A percentile compares a stretch with the other conserved stretches of the same genome.
phyloP scores from a whole-genome alignment of 2,329 filamentous ascomycete genomes.

The Trichoderma gracile region DNA sequence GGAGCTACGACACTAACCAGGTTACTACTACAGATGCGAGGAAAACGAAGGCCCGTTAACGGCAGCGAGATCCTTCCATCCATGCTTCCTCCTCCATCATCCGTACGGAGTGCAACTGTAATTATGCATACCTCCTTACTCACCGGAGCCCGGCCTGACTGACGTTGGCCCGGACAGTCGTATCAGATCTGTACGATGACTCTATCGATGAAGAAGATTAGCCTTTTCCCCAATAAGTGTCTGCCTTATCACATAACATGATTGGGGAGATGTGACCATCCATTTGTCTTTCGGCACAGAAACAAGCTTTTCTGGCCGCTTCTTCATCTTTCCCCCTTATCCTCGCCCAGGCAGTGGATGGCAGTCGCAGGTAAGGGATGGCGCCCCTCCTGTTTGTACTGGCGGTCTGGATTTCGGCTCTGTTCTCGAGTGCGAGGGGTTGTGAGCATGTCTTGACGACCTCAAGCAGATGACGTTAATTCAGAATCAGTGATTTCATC shows the following conservation, averaged over 20 bases:
- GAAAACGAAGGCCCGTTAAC: neutral
- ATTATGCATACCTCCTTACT: too few relatives aligned
- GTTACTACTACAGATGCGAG: neutral
- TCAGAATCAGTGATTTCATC: neutral
- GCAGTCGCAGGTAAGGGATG: conserved; percentile 4
- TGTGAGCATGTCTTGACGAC: neutral
- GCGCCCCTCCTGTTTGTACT: neutral
- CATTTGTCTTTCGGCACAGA: neutral
- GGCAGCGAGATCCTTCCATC: neutral
- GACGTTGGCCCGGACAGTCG: too few relatives aligned
- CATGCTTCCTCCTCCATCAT: too few relatives aligned
- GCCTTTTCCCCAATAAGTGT: too few relatives aligned
- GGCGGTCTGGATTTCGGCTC: conserved; percentile 17
- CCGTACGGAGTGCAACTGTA: too few relatives aligned
- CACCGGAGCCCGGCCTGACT: too few relatives aligned
- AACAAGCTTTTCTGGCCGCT: neutral
- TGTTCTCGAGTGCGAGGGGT: neutral
- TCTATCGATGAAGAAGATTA: too few relatives aligned
- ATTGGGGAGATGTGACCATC: neutral
- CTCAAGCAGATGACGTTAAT: neutral
- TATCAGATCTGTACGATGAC: too few relatives aligned
- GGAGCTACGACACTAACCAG: neutral
- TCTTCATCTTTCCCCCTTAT: neutral
- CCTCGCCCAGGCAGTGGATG: neutral
- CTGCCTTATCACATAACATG: neutral